Percentiles rank a stretch among this genome's conserved stretches.
Conservation (phyloP, 495 filamentous ascomycete species). For the Aspergillus carlsbadensis region DNA sequence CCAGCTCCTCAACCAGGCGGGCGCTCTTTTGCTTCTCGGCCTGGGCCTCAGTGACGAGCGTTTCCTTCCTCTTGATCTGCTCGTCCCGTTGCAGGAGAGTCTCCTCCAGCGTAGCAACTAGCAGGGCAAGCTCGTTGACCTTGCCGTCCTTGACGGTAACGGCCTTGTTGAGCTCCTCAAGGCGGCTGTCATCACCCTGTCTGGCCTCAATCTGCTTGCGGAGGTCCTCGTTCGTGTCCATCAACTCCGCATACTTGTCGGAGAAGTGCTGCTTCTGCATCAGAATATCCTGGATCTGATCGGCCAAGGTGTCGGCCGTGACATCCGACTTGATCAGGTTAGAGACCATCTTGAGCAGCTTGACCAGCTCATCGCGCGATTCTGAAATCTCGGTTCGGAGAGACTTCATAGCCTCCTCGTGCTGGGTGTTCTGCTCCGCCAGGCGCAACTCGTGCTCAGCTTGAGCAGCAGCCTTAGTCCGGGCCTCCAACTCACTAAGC, state of each 20-base stretch:
- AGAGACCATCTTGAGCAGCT: slow-evolving; percentile 53
- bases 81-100: slow-evolving; percentile 69
- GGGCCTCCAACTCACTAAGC: slow-evolving; percentile 46
- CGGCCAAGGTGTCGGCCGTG: slow-evolving; percentile 39
- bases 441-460: slow-evolving; percentile 47
- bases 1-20: slow-evolving; percentile 88
- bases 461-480: slow-evolving; percentile 39
- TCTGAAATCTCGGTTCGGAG: slow-evolving; percentile 69
- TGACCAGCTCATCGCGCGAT: slow-evolving; percentile 66
- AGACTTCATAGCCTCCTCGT: slow-evolving; percentile 57
- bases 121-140: slow-evolving; percentile 49
- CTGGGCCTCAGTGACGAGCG: slow-evolving; percentile 56
- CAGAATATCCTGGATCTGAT: slow-evolving; percentile 49
- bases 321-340: slow-evolving; percentile 51
- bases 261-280: slow-evolving; percentile 46
- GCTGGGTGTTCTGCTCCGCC: slow-evolving; percentile 49
- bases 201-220: slow-evolving; percentile 56
- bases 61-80: slow-evolving; percentile 68
- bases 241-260: slow-evolving; percentile 45
- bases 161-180: slow-evolving; percentile 39
- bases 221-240: slow-evolving; percentile 41
- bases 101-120: slow-evolving; percentile 56
- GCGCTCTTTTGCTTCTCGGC: slow-evolving; percentile 79
- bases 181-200: slow-evolving; percentile 36
- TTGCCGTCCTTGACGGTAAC: slow-evolving; percentile 40